Evolutionary conservation across 306 rosid species (phyloP), one percentile per base, ranked within the genome.

Genomic region (Herpetospermum pedunculosum): DNA sequence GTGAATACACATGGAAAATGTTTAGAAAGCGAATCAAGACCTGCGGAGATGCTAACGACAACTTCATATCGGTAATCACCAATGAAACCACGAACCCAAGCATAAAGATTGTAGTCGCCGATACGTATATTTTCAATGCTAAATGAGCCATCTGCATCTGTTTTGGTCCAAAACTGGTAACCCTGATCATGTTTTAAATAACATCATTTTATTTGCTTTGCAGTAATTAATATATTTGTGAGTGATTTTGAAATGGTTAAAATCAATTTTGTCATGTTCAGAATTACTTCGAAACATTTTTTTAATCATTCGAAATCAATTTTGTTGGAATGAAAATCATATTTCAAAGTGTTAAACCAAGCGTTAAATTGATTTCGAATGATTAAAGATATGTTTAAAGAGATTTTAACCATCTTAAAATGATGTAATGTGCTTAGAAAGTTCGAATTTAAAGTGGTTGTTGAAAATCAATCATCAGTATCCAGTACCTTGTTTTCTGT

Each of bases 21-120:
- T 46, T 8, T 3, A 15, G 14, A 23, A 35, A 8, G 34, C 15
- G 25, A 23, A 7, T 18, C 9, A 18, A 52, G 70, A 88, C 96
- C 98, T 87, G 87, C 57, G 18, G 82, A 83, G 77, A 94, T 79
- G 79, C 2, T 83, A 72, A 91, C 52, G 41, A 53, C 35, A 18
- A 30, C 79, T 32, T 90, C 84, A 77, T 84, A 78, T 76, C 53
- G 80, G 77, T 89, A 91, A 64, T 94, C 94, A 55, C 97, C 96
- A 29, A 94, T 86, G 70, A 85, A 84, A 67, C 97, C 98, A 53
- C 96, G 90, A 15, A 89, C 83, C 96, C 92, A 94, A 32, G 97
- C 96, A 43, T 86, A 87, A 3, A 91, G 75, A 74, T 86, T 81
- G 34, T 94, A 89, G 73, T 86, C 79, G 0, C 97, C 92, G 3